These are phyloP conservation scores for Dioscorea zingiberensis DNA, from an alignment of 106 monocot species.

Conservation along the genomic window DNA sequence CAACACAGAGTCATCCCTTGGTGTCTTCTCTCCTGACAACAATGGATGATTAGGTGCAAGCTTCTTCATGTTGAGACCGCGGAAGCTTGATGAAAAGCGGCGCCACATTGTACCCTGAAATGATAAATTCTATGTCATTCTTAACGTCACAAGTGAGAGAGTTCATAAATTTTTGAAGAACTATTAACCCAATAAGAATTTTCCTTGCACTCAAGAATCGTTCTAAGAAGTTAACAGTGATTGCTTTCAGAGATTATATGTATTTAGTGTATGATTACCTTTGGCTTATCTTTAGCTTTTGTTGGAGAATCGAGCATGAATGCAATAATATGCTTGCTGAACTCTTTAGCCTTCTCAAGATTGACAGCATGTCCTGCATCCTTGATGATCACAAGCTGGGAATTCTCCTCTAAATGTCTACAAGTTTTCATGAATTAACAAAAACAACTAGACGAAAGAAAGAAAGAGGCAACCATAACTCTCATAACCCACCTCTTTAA, in stretches of 20 bases:
- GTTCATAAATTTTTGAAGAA: neutral
- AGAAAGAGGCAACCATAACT: neutral
- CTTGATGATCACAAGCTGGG: conserved; percentile 34
- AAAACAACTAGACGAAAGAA: neutral
- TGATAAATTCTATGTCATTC: neutral
- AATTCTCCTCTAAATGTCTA: conserved; percentile 40
- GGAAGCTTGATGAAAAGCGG: neutral
- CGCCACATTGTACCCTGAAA: neutral
- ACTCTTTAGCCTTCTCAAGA: conserved; percentile 36
- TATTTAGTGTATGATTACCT: conserved; percentile 8
- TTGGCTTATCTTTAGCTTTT: conserved; percentile 5
- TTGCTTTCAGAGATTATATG: too few relatives aligned
- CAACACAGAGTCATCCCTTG: neutral
- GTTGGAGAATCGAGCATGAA: conserved; percentile 19
- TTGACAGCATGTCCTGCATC: conserved; percentile 51
- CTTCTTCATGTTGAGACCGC: conserved; percentile 5
- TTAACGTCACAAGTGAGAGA: neutral
- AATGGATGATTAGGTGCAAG: conserved; percentile 3
- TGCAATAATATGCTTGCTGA: conserved; percentile 33
- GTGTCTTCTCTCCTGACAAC: conserved; percentile 1
- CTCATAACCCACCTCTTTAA: conserved; percentile 16
- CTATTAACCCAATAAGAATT: neutral
- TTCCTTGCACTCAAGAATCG: neutral
- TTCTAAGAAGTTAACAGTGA: too few relatives aligned
- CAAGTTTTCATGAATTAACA: neutral